Percentiles rank a stretch among this genome's conserved stretches.
Conservation (phyloP, 1,139 yeast species). For the Zygosaccharomyces pseudobailii region DNA sequence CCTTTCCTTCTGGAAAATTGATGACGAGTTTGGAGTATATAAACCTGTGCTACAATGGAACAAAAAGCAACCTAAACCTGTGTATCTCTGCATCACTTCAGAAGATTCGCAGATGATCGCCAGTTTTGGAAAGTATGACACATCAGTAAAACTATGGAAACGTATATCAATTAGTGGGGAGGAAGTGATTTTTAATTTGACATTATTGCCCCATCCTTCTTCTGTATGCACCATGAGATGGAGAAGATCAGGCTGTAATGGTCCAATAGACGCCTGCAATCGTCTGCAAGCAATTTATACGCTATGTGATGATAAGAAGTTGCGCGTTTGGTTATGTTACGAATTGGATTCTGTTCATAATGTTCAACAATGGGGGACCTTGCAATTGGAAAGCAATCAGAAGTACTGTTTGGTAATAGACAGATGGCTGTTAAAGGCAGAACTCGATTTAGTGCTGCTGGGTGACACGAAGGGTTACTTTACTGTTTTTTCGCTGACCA, state of each 20-base stretch:
- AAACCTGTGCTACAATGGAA: slow-evolving; percentile 48
- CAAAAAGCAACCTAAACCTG: slow-evolving; percentile 52
- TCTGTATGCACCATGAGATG: slow-evolving; percentile 54
- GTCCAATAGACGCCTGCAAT: slow-evolving; percentile 24
- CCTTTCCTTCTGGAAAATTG: slow-evolving; percentile 51
- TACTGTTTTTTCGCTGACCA: slow-evolving; percentile 46
- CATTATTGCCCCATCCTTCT: slow-evolving; percentile 61
- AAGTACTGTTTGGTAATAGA: slow-evolving; percentile 53
- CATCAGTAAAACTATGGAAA: slow-evolving; percentile 72
- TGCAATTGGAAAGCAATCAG: slow-evolving; percentile 40
- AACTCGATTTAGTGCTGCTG: slow-evolving; percentile 56
- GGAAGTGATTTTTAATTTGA: slow-evolving; percentile 63
- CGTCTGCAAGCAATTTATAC: slow-evolving; percentile 51
- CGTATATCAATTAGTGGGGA: slow-evolving; percentile 64
- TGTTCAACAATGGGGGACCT: slow-evolving; percentile 55
- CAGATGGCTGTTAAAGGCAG: slow-evolving; percentile 43
- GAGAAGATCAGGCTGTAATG: slow-evolving; percentile 36
- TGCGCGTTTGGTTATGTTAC: slow-evolving; percentile 72
- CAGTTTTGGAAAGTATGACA: slow-evolving; percentile 57
- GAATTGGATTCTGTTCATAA: slow-evolving; percentile 55
- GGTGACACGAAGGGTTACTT: slow-evolving; percentile 44
- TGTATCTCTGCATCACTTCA: slow-evolving; percentile 51
- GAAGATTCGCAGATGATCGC: slow-evolving; percentile 65
- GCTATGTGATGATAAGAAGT: slow-evolving; percentile 46
- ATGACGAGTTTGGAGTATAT: slow-evolving; percentile 43